These are phyloP conservation scores for Friedmanniomyces simplex DNA, from an alignment of 495 filamentous ascomycete species.

Conservation along the genomic window DNA sequence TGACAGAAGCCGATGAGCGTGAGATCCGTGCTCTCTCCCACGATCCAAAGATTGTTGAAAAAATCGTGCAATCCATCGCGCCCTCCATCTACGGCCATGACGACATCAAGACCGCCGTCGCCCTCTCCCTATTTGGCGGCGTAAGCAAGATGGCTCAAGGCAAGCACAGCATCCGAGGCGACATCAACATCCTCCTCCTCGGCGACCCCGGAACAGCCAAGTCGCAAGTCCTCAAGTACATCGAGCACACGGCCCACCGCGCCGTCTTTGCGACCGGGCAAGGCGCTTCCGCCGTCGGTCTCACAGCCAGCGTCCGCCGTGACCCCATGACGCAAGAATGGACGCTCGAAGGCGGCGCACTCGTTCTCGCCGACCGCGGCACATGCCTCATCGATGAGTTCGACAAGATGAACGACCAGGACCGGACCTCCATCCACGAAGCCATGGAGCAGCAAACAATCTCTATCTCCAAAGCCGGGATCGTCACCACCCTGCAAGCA, in stretches of 20 bases:
- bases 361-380: slow-evolving; percentile 91
- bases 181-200: slow-evolving; percentile 95
- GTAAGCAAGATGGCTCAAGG: slow-evolving; percentile 84
- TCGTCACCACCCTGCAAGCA: slow-evolving; percentile 96
- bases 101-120: slow-evolving; percentile 96
- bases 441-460: slow-evolving; percentile 99
- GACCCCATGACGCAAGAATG: slow-evolving; percentile 95
- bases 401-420: slow-evolving; percentile 99
- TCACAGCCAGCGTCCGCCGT: slow-evolving; percentile 90
- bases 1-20: slow-evolving; percentile 93
- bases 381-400: slow-evolving; percentile 98
- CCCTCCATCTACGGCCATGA: slow-evolving; percentile 95
- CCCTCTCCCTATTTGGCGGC: slow-evolving; percentile 88
- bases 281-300: slow-evolving; percentile 93
- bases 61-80: slow-evolving; percentile 87
- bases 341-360: slow-evolving; percentile 93
- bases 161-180: slow-evolving; percentile 82
- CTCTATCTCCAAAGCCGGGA: slow-evolving; percentile 97
- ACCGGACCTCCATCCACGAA: slow-evolving; percentile 96
- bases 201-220: slow-evolving; percentile 98
- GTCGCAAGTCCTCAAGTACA: slow-evolving; percentile 95
- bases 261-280: slow-evolving; percentile 98
- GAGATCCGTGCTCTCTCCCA: slow-evolving; percentile 75
- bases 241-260: slow-evolving; percentile 93
- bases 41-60: slow-evolving; percentile 89